Conservation (phyloP, 2,329 filamentous ascomycete species). For the Fusarium succisae region DNA sequence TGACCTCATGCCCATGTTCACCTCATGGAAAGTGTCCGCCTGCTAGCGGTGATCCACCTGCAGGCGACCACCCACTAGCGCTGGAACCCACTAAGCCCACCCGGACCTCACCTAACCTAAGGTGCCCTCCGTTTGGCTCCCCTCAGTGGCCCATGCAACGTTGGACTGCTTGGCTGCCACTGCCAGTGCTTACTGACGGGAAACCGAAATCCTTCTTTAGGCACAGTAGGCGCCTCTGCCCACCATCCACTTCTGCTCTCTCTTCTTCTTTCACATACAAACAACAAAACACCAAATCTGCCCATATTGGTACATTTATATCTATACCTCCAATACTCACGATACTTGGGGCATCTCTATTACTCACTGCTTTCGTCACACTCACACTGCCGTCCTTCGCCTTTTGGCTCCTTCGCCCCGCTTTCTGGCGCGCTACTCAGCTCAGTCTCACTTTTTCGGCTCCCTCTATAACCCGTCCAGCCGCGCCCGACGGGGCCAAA, state of each 20-base stretch:
- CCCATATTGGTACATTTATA: background rate
- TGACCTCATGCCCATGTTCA: constrained; percentile 1
- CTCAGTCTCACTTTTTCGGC: constrained; percentile 43
- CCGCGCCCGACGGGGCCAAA: constrained; percentile 35
- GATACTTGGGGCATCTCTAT: background rate
- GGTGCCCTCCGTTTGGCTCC: constrained; percentile 10
- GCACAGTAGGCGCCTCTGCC: constrained; percentile 37
- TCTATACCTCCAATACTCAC: constrained; percentile 1
- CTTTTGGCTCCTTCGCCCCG: constrained; percentile 27
- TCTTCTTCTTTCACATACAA: constrained; percentile 25
- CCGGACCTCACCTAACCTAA: constrained; percentile 20
- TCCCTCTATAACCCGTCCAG: constrained; percentile 40
- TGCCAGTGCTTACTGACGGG: constrained; percentile 3
- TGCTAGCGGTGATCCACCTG: constrained; percentile 43
- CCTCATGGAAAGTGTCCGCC: constrained; percentile 29
- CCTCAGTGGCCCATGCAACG: constrained; percentile 40
- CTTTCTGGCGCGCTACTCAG: constrained; percentile 37
- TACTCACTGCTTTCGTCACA: constrained; percentile 15
- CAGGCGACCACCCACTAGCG: constrained; percentile 40
- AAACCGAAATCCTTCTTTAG: constrained; percentile 38
- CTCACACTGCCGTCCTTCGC: constrained; percentile 1
- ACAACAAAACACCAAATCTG: constrained; percentile 12
- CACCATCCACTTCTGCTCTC: constrained; percentile 30
- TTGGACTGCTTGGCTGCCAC: constrained; percentile 37
- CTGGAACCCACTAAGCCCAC: constrained; percentile 35